phyloP scores from a whole-genome alignment of 2,329 filamentous ascomycete species.

The Beauveria varroae region DNA sequence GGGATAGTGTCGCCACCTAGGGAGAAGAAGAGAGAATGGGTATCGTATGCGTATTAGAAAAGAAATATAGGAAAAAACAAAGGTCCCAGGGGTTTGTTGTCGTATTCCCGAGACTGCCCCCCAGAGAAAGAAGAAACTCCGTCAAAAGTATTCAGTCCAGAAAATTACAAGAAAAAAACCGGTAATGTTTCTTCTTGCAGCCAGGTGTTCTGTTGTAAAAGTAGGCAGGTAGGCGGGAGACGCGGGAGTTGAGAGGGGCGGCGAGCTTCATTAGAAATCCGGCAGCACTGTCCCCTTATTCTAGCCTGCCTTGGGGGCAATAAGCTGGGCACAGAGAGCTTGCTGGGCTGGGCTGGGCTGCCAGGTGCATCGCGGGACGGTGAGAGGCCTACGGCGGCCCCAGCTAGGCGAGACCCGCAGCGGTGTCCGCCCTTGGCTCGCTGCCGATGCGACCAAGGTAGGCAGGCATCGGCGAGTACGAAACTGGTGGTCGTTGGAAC shows the following conservation, averaged over 20 bases:
- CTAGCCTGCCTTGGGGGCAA: not conserved
- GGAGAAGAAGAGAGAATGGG: not conserved
- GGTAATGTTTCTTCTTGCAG: not conserved
- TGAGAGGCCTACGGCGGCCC: too few relatives aligned
- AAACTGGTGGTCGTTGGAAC: too few relatives aligned
- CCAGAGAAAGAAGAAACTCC: not conserved
- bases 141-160: not conserved
- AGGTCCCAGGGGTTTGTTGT: not conserved
- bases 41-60: slow-evolving; percentile 11
- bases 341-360: not conserved
- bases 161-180: not conserved
- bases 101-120: not conserved
- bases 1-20: not conserved
- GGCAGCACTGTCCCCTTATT: slow-evolving; percentile 2
- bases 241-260: not conserved
- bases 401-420: not conserved
- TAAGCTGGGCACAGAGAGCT: too few relatives aligned
- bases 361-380: not conserved
- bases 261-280: slow-evolving; percentile 10
- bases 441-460: not conserved
- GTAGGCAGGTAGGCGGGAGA: not conserved
- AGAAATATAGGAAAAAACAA: not conserved
- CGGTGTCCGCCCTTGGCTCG: not conserved
- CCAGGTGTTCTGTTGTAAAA: not conserved
- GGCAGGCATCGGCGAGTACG: too few relatives aligned